Base-by-base conservation (phyloP, 1,284 basidiomycete genomes). In the Sporisorium exsertum region DNA sequence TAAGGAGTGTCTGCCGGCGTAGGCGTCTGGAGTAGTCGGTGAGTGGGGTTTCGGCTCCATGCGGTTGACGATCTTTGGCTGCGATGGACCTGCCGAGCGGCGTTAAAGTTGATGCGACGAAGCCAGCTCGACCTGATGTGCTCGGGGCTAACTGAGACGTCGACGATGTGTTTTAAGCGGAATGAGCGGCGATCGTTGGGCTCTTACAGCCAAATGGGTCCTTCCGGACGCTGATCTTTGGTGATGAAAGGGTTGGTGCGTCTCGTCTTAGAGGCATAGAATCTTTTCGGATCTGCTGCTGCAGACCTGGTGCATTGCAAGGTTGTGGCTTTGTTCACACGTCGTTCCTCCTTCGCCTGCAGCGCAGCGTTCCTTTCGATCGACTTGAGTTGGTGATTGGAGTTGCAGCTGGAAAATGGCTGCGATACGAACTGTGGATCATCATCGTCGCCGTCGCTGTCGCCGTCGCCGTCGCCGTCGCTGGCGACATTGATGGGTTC, bases 81-180 rank as follows among this genome's bases (percentile, higher is more conserved):
- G 42, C 42, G 42, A 43, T 43, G 42, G n/a, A 43, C 42, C 42
- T 43, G 42, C 42, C n/a, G 42, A 43, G 42, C 42, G n/a, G 42
- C 42, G 42, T 20, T 43, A 20, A 20, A 43, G 42, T 22, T 43
- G 42, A 18, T 43, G 42, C 42, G 42, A 43, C 22, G 42, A 43
- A 18, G 5, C 42, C 42, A 43, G 7, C 42, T 43, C 42, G n/a
- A 43, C 8, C 7, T 20, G 16, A 43, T 18, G n/a, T 20, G 42
- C 16, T 43, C 42, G n/a, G 42, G 42, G 42, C 42, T 43, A 22
- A 7, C n/a, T 22, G 42, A n/a, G 42, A 43, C 42, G 42, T 43
- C 42, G n/a, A 43, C 12, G 42, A 43, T 7, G n/a, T 6, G 10
- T 43, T 12, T 43, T 43, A 20, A 22, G 42, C 42, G 42, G n/a